phyloP scores from a whole-genome alignment of 805 yeast species.

The Saccharomycopsis oosterbeekiorum region DNA sequence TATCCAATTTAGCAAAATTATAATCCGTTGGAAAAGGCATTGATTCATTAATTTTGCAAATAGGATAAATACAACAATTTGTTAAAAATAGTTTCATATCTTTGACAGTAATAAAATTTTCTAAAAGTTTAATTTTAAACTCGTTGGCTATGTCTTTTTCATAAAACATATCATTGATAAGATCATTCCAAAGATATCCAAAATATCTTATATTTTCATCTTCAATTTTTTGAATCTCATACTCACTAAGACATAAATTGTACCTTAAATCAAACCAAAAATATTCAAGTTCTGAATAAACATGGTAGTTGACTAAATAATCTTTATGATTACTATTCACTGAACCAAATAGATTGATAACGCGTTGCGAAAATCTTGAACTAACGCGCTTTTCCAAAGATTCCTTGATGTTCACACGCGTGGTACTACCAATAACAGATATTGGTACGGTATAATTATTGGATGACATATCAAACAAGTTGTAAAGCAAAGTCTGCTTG shows the following conservation, averaged over 20 bases:
- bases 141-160: constrained; percentile 1
- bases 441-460: constrained; percentile 56
- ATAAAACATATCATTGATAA: constrained; percentile 16
- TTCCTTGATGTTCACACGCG: constrained; percentile 69
- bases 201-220: constrained; percentile 16
- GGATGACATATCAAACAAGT: constrained; percentile 80
- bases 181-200: constrained; percentile 19
- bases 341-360: constrained; percentile 37
- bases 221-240: constrained; percentile 9
- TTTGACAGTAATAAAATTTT: constrained; percentile 28
- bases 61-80: constrained; percentile 26
- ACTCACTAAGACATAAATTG: constrained; percentile 14
- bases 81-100: constrained; percentile 27
- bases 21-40: constrained; percentile 20
- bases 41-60: constrained; percentile 23
- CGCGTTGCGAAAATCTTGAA: constrained; percentile 77
- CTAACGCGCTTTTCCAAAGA: constrained; percentile 83
- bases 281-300: constrained; percentile 16
- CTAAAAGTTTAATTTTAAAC: constrained; percentile 17
- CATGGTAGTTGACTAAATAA: constrained; percentile 12
- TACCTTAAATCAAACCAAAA: constrained; percentile 17
- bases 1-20: constrained; percentile 11
- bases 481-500: constrained; percentile 79
- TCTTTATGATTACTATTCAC: neutral
- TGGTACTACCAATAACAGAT: constrained; percentile 70